Percentiles rank a stretch among this genome's conserved stretches.
Evolutionary conservation across 495 filamentous ascomycete genomes (phyloP).

Genomic region (Neurospora sublineolata): DNA sequence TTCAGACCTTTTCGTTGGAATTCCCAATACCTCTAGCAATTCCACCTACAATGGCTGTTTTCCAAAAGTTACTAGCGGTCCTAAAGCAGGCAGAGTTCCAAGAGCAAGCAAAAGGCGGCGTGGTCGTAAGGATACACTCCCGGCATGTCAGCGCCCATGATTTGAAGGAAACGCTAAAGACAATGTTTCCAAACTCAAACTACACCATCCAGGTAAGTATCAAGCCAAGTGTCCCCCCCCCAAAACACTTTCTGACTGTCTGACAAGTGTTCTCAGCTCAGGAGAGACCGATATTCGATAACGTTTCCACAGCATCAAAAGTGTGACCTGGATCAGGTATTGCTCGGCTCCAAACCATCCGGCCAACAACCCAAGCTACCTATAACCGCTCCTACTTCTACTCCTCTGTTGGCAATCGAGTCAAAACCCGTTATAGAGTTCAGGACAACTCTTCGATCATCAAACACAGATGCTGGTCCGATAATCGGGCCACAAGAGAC

Average conservation of each 20-base stretch:
- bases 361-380: not conserved
- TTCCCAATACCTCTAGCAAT: not conserved
- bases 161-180: not conserved
- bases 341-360: not conserved
- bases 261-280: not conserved
- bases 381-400: not conserved
- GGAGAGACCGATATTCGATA: not conserved
- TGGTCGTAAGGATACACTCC: not conserved
- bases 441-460: not conserved
- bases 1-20: not conserved
- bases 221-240: not conserved
- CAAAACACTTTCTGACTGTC: not conserved
- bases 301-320: not conserved
- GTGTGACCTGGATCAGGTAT: not conserved
- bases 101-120: not conserved
- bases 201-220: not conserved
- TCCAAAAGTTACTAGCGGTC: not conserved
- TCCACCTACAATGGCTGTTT: not conserved
- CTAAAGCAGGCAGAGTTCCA: not conserved
- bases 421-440: not conserved
- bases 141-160: not conserved
- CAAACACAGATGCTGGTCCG: not conserved
- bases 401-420: not conserved
- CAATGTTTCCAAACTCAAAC: not conserved
- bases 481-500: not conserved